phyloP scores from a whole-genome alignment of 164 flowering plant species.

The Macadamia tetraphylla region DNA sequence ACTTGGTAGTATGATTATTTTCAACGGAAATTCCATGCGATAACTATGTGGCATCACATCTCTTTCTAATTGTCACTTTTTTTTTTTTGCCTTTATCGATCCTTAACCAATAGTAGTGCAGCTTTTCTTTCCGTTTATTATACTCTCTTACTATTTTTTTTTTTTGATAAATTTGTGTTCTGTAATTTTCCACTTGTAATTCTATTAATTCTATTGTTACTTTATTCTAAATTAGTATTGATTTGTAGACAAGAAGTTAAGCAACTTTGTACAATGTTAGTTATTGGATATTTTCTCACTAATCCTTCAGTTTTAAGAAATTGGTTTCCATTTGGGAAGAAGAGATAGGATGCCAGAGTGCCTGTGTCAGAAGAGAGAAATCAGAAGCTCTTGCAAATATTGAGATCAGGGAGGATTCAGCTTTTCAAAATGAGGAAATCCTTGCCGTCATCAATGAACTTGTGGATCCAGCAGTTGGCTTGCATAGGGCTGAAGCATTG shows the following conservation, averaged over 20 bases:
- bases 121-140: not conserved
- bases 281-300: not conserved
- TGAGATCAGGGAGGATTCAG: slow-evolving; percentile 10
- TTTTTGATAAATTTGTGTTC: not conserved
- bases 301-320: slow-evolving; percentile 56
- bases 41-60: too few relatives aligned
- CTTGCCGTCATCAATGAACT: slow-evolving; percentile 41
- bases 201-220: not conserved
- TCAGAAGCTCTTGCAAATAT: slow-evolving; percentile 17
- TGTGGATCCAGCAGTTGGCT: slow-evolving; percentile 33
- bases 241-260: not conserved
- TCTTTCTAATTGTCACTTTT: too few relatives aligned
- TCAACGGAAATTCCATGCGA: too few relatives aligned
- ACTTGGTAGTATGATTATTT: too few relatives aligned
- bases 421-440: slow-evolving; percentile 38
- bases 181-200: not conserved
- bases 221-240: not conserved
- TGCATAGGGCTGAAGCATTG: slow-evolving; percentile 32
- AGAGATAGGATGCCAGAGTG: slow-evolving; percentile 29
- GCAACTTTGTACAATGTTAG: slow-evolving; percentile 1
- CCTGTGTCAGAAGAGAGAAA: slow-evolving; percentile 16
- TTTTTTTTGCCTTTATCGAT: too few relatives aligned
- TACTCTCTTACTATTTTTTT: not conserved
- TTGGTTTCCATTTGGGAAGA: slow-evolving; percentile 48
- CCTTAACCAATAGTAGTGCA: too few relatives aligned